Base-by-base conservation (phyloP, 768 basidiomycete genomes). In the Cytidiella melzeri region DNA sequence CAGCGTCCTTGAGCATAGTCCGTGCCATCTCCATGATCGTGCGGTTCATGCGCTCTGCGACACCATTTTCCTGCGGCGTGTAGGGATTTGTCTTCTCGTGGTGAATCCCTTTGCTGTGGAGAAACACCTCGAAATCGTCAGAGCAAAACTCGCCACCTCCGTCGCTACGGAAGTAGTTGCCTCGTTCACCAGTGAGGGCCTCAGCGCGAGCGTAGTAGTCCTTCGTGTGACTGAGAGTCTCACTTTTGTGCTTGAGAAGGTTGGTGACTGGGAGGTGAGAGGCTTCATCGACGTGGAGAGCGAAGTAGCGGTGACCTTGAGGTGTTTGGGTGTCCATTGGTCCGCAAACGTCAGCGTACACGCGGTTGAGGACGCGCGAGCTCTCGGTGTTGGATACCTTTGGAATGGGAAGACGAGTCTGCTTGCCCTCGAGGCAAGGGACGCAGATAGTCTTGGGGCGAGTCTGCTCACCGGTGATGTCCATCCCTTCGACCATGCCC, bases 311-410 rank as follows among this genome's bases (percentile, higher is more conserved):
- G 11, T 51, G 36, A 3, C 57, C 50, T 1, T 60, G 56, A 7
- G 57, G 47, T 0, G 62, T 67, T 10, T 47, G 37, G 0, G 68
- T 55, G 0, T 59, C 64, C 0, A 71, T 63, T 4, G 72, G 74
- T 18, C 73, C 74, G 72, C 75, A 78, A 0, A 77, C 28, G 51
- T 79, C 70, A 1, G 62, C 55, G 52, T 74, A 66, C 7, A 75
- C 47, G 19, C 67, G 61, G 1, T 66, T 64, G 10, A 71, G 66
- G 51, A 73, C 0, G 58, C 53, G 4, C 55, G 38, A n/a, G n/a
- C n/a, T n/a, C n/a, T n/a, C n/a, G n/a, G n/a, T n/a, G n/a, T n/a
- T n/a, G n/a, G n/a, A n/a, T n/a, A n/a, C n/a, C n/a, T n/a, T n/a
- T n/a, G n/a, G n/a, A n/a, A 60, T 61, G 0, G 67, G 57, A 43